Evolutionary conservation across 352 stramenopile genomes (phyloP), one percentile per base, ranked within the genome.

Genomic region (Pythium aquatile): DNA sequence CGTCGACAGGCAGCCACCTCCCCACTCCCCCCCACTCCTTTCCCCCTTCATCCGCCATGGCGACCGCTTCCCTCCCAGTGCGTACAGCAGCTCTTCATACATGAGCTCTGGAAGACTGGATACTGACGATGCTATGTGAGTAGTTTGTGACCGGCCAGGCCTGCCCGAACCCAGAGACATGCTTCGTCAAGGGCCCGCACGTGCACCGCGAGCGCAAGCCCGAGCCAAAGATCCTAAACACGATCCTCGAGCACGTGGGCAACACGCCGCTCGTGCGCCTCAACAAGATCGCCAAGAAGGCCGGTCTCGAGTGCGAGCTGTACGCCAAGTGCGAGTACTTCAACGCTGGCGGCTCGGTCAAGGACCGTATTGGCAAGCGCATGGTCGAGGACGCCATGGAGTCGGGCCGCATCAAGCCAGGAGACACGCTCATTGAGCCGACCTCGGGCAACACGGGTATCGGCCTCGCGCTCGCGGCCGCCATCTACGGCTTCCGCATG

Each of bases 371-470:
- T 42, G 91, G 80, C 28, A 81, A 80, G 58, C 80, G 82, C 55
- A 96, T 97, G 81, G 81, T 97, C 32, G 81, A 97, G 59, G 90
- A 97, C 53, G 91, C 92, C 32, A 94, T 98, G 73, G 73, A 79
- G 37, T 72, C 67, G 20, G 94, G 94, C 16, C 66, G 76, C 5
- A 95, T 99, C 58, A 92, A 95, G 62, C 81, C 83, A 32, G 86
- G 96, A 17, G 90, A 97, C 62, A 98, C 88, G n/a, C 72, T 99
- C 11, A 97, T 99, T 54, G 97, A 99, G 75, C 93, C 96, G 7
- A 99, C 97, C 5, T 97, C 83, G 42, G 97, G 97, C 42, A 99
- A 99, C 72, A 99, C 97, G 7, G 88, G 97, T 32, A 99, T 99
- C 66, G 97, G 96, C 26, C 76, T 99, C 40, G 97, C 97, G 30